phyloP scores from a whole-genome alignment of 345 rosid genomes.

The Citrus australasica region DNA sequence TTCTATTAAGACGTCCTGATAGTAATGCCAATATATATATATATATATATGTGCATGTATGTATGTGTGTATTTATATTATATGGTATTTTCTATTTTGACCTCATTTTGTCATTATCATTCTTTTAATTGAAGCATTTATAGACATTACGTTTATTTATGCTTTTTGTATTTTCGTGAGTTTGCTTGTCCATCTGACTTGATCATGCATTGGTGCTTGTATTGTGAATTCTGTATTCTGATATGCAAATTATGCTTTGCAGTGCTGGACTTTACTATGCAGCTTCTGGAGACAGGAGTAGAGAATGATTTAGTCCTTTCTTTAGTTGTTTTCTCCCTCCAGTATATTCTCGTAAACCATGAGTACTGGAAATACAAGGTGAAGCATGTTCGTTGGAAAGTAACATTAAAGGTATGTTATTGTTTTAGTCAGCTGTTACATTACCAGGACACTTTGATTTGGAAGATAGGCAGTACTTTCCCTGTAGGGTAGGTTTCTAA shows the following conservation, averaged over 20 bases:
- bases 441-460: not conserved
- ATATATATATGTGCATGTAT: too few relatives aligned
- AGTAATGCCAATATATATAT: too few relatives aligned
- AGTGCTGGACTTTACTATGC: slow-evolving; percentile 81
- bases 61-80: not conserved
- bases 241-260: slow-evolving; percentile 36
- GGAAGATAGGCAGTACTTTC: not conserved
- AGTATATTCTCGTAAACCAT: slow-evolving; percentile 78
- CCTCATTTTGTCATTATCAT: not conserved
- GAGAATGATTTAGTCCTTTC: slow-evolving; percentile 65
- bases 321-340: slow-evolving; percentile 69
- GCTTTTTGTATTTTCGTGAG: not conserved
- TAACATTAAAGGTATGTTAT: slow-evolving; percentile 65
- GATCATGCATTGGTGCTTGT: not conserved
- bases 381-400: slow-evolving; percentile 67
- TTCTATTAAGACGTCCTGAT: too few relatives aligned
- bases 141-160: not conserved
- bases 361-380: slow-evolving; percentile 80
- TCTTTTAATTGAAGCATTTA: not conserved
- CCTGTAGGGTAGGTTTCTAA: not conserved
- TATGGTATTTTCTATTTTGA: not conserved
- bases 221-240: slow-evolving; percentile 4
- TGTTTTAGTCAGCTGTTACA: not conserved
- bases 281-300: slow-evolving; percentile 70
- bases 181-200: not conserved